Percentiles rank a stretch among this genome's conserved stretches.
These are phyloP conservation scores for Sclerotinia borealis DNA, from an alignment of 2,329 filamentous ascomycete genomes.

Conservation along the genomic window DNA sequence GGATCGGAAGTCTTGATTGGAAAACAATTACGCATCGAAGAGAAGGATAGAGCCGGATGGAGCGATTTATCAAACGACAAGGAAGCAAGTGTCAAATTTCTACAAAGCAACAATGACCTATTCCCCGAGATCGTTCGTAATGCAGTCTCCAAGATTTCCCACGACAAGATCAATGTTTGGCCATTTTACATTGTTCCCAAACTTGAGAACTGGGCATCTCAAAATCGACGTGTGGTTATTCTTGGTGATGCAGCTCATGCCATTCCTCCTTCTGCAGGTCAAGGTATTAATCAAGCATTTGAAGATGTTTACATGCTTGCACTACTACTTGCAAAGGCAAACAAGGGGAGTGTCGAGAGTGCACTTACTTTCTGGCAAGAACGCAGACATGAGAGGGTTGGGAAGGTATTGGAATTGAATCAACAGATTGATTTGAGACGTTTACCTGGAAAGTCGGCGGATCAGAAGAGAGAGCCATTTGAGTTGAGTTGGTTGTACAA, in stretches of 20 bases:
- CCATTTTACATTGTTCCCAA: slow-evolving; percentile 41
- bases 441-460: slow-evolving; percentile 6
- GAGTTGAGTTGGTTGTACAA: slow-evolving; percentile 17
- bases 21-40: slow-evolving; percentile 36
- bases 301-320: slow-evolving; percentile 45
- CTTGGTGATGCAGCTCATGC: slow-evolving; percentile 45
- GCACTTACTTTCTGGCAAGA: slow-evolving; percentile 41
- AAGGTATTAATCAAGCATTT: slow-evolving; percentile 43
- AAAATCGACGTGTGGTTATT: slow-evolving; percentile 36
- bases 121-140: slow-evolving; percentile 37
- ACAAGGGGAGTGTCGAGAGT: slow-evolving; percentile 23
- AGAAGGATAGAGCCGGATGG: slow-evolving; percentile 40
- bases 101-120: slow-evolving; percentile 31
- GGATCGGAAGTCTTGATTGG: slow-evolving; percentile 46
- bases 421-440: slow-evolving; percentile 35
- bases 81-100: slow-evolving; percentile 32
- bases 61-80: slow-evolving; percentile 37
- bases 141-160: slow-evolving; percentile 32
- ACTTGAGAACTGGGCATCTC: slow-evolving; percentile 38
- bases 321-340: slow-evolving; percentile 33
- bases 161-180: slow-evolving; percentile 39
- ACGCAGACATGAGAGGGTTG: slow-evolving; percentile 42
- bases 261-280: slow-evolving; percentile 42
- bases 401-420: slow-evolving; percentile 43
- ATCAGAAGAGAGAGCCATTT: slow-evolving; percentile 40